A percentile compares a stretch with the other conserved stretches of the same genome.
These are phyloP conservation scores for Hemisphaericaspora subhashii DNA, from an alignment of 1,139 yeast genomes.

Conservation along the genomic window DNA sequence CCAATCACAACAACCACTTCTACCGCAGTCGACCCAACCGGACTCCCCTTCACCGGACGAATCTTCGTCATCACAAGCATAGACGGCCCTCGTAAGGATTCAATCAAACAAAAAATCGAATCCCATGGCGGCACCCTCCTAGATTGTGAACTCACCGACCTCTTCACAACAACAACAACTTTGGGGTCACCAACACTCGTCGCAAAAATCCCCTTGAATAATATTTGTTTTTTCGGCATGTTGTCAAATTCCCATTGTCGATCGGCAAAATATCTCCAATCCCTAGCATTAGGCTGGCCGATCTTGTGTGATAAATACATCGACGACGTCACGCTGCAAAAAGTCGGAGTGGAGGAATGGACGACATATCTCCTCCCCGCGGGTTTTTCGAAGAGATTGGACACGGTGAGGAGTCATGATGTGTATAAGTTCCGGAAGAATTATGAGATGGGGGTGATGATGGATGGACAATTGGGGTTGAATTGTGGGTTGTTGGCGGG, in stretches of 20 bases:
- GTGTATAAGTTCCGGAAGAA: conserved; percentile 37
- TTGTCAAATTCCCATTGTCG: conserved; percentile 59
- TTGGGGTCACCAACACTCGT: conserved; percentile 15
- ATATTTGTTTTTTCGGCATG: conserved; percentile 59
- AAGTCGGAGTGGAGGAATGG: conserved; percentile 37
- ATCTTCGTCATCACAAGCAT: conserved; percentile 41
- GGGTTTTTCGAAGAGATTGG: conserved; percentile 53
- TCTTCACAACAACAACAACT: conserved; percentile 17
- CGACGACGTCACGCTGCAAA: conserved; percentile 44
- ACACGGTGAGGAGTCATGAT: conserved; percentile 41
- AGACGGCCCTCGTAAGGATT: conserved; percentile 36
- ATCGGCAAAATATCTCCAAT: conserved; percentile 78
- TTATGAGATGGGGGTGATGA: conserved; percentile 19
- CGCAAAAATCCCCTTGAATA: conserved; percentile 16
- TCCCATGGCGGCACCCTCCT: conserved; percentile 55
- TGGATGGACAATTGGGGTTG: conserved; percentile 39
- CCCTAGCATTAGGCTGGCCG: conserved; percentile 91
- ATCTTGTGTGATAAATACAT: conserved; percentile 64
- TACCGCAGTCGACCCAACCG: conserved; percentile 1
- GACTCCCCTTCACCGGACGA: conserved; percentile 22
- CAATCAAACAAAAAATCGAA: conserved; percentile 36
- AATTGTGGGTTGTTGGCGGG: conserved; percentile 35
- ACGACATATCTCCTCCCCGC: conserved; percentile 65
- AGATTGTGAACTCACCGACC: conserved; percentile 46
- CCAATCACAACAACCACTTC: conserved; percentile 3